Evolutionary conservation across 495 filamentous ascomycete species (phyloP).

Genomic region (Amphirosellinia nigrospora): DNA sequence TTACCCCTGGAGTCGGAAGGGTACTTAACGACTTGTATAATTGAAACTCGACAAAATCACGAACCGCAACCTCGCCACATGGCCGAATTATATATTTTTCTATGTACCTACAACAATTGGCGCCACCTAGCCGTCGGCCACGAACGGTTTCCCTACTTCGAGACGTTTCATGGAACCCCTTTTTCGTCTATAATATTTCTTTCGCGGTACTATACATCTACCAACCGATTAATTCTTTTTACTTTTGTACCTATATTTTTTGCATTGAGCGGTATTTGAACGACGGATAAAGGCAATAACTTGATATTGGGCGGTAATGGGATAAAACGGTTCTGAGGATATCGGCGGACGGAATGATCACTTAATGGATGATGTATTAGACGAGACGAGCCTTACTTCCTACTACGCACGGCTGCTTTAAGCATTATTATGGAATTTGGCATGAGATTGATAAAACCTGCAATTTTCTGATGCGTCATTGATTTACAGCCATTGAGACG

Average conservation of each 20-base stretch:
- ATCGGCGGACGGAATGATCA: constrained; percentile 16
- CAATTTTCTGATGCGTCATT: constrained; percentile 3
- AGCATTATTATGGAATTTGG: background rate
- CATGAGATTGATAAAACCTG: constrained; percentile 12
- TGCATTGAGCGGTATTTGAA: constrained; percentile 9
- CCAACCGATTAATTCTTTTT: background rate
- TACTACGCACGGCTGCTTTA: background rate
- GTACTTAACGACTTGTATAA: constrained; percentile 1
- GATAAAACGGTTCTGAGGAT: constrained; percentile 3
- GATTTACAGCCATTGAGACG: background rate
- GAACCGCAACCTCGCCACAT: background rate
- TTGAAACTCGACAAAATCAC: background rate
- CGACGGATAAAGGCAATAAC: constrained; percentile 1
- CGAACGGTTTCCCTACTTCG: background rate
- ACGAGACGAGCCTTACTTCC: constrained; percentile 9
- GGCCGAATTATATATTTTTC: background rate
- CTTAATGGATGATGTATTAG: constrained; percentile 24
- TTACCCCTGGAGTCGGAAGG: background rate
- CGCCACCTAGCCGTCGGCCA: background rate
- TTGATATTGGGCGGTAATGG: constrained; percentile 18
- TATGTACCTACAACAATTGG: background rate
- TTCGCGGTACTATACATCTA: background rate
- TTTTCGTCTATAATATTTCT: background rate
- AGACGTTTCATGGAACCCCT: background rate
- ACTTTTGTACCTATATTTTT: constrained; percentile 9